phyloP scores from a whole-genome alignment of 1,139 yeast genomes.

The Debaryomyces subglobosus region DNA sequence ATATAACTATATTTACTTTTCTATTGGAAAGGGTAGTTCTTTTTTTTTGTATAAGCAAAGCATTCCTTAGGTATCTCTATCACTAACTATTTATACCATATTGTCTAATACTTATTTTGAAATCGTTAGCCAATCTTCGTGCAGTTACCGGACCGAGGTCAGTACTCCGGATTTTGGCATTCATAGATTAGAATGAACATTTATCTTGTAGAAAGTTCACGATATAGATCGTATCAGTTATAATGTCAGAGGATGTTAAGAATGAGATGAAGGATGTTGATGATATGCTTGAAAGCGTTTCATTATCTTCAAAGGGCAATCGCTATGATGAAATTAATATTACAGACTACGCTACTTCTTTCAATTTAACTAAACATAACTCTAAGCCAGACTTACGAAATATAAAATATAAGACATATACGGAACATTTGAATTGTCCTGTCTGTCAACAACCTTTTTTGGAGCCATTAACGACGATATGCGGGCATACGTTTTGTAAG shows the following conservation, averaged over 20 bases:
- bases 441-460: conserved; percentile 61
- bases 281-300: not conserved
- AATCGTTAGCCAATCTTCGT: not conserved
- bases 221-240: not conserved
- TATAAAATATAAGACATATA: conserved; percentile 37
- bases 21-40: not conserved
- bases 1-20: not conserved
- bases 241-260: not conserved
- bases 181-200: not conserved
- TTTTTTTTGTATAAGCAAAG: conserved; percentile 15
- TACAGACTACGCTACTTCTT: conserved; percentile 19
- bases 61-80: not conserved
- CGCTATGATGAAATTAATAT: conserved; percentile 12
- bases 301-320: not conserved
- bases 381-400: conserved; percentile 39
- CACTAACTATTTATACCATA: not conserved
- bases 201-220: not conserved
- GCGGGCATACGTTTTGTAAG: conserved; percentile 64
- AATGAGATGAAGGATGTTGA: not conserved
- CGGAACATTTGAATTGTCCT: conserved; percentile 60
- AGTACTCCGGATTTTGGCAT: not conserved
- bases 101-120: not conserved
- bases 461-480: conserved; percentile 55
- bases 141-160: not conserved
- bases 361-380: conserved; percentile 18